These are phyloP conservation scores for Trichocladium antarcticum DNA, from an alignment of 495 filamentous ascomycete genomes.

Conservation along the genomic window DNA sequence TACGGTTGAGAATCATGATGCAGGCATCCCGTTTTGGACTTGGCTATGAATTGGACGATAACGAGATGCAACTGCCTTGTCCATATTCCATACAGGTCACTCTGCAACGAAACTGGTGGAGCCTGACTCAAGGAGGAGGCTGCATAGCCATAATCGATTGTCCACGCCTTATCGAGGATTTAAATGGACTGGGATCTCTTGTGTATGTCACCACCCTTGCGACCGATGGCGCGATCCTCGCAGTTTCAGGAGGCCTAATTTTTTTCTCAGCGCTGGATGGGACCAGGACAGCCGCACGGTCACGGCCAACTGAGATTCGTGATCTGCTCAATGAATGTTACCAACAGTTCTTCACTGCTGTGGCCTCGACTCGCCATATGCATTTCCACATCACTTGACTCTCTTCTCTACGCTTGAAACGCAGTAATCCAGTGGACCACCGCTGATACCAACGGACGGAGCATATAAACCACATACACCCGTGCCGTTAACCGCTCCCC, in stretches of 20 bases:
- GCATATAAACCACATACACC: too few species aligned
- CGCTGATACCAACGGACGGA: too few species aligned
- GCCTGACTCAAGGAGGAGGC: not conserved
- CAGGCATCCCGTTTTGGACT: too few species aligned
- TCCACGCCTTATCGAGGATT: not conserved
- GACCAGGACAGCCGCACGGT: not conserved
- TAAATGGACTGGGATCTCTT: not conserved
- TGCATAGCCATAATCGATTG: not conserved
- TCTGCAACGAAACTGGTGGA: too few species aligned
- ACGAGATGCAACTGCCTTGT: too few species aligned
- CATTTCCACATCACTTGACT: not conserved
- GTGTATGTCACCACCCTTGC: constrained; percentile 24
- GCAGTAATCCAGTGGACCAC: too few species aligned
- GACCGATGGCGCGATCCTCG: constrained; percentile 28
- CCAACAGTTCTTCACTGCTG: constrained; percentile 3
- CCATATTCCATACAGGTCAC: too few species aligned
- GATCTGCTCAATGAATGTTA: constrained; percentile 20
- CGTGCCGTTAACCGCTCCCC: too few species aligned
- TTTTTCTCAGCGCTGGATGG: not conserved
- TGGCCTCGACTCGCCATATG: not conserved
- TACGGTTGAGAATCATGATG: too few species aligned
- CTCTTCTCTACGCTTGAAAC: not conserved
- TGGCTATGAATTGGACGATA: too few species aligned
- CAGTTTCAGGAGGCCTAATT: constrained; percentile 1
- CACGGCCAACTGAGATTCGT: constrained; percentile 11